These are phyloP conservation scores for Podaxis pistillaris DNA, from an alignment of 768 basidiomycete genomes.

Conservation along the genomic window DNA sequence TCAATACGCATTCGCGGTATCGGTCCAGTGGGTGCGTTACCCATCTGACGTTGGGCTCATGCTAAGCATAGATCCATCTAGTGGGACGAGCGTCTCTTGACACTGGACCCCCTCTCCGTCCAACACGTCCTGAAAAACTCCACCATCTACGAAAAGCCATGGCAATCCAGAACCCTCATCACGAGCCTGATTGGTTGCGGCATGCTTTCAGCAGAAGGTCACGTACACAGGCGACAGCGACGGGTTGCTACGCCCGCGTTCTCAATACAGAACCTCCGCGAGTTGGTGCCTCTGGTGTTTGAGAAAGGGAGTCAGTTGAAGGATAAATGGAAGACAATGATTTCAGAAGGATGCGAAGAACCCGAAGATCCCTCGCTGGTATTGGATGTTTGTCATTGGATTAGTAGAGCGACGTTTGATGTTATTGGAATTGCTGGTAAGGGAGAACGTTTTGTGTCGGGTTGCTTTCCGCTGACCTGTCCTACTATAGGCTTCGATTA, in stretches of 20 bases:
- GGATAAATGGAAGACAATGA: constrained; percentile 57
- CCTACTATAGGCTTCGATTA: constrained; percentile 74
- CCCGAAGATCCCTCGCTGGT: constrained; percentile 16
- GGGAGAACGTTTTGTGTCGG: constrained; percentile 13
- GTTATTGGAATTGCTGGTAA: constrained; percentile 87
- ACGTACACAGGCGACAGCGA: constrained; percentile 76
- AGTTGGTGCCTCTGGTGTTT: constrained; percentile 71
- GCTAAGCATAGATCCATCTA: constrained; percentile 23
- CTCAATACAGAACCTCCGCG: constrained; percentile 74
- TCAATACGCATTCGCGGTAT: constrained; percentile 68
- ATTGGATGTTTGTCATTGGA: constrained; percentile 79
- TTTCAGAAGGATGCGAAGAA: constrained; percentile 20
- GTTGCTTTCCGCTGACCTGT: not conserved
- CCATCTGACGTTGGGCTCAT: not conserved
- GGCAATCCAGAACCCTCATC: constrained; percentile 73
- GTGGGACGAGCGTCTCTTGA: constrained; percentile 81
- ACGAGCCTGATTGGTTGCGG: constrained; percentile 79
- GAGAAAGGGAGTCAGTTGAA: constrained; percentile 61
- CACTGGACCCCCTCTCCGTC: constrained; percentile 76
- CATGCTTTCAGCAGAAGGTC: constrained; percentile 77
- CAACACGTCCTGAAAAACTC: constrained; percentile 73
- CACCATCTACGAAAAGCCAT: constrained; percentile 79
- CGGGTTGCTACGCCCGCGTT: constrained; percentile 78
- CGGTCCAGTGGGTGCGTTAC: constrained; percentile 54
- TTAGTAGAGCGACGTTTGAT: constrained; percentile 85